Base-by-base conservation (phyloP, 75 land plant genomes). In the Pinus taeda region DNA sequence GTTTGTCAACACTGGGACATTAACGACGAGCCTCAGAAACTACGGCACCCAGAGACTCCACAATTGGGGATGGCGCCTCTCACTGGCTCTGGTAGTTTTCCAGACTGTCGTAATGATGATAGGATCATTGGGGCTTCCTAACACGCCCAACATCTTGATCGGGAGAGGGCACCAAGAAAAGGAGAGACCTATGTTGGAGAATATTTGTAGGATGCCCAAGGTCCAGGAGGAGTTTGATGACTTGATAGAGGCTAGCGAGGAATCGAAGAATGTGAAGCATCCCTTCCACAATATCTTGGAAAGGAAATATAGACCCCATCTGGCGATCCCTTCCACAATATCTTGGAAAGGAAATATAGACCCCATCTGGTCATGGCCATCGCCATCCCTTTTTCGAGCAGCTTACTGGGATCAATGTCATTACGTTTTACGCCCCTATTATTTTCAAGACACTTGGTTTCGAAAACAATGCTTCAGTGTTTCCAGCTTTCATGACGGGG, bases 131-230 rank as follows among this genome's bases (percentile, higher is more conserved):
- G 0, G 26, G 26, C 26, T 26, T 2, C 92, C 96, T 0, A 94
- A 93, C 57, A 89, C 96, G 0, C 96, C 96, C 22, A 93, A 91
- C 83, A 92, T 92, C 55, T 66, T 93, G 80, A 84, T 93, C 71
- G 94, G 89, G 56, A 77, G 90, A 15, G 92, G 92, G 24, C 24
- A 85, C 14, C 59, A 42, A 0, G 88, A 84, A 0, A 66, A 81
- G 57, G 96, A 88, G 58, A 73, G 29, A n/a, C 13, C 3, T n/a
- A 81, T 84, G 75, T 93, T n/a, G 13, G 33, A 58, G 42, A 80
- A 64, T 63, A 84, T 93, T 58, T 75, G 96, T 0, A 94, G 96
- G 1, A 84, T 86, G 20, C 70, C 75, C 9, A 80, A 93, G 37
- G 79, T 93, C 30, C 85, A 87, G 1, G 88, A 73, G 22, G 95